A percentile compares a stretch with the other conserved stretches of the same genome.
These are phyloP conservation scores for Malus orientalis DNA, from an alignment of 306 rosid species.

Conservation along the genomic window DNA sequence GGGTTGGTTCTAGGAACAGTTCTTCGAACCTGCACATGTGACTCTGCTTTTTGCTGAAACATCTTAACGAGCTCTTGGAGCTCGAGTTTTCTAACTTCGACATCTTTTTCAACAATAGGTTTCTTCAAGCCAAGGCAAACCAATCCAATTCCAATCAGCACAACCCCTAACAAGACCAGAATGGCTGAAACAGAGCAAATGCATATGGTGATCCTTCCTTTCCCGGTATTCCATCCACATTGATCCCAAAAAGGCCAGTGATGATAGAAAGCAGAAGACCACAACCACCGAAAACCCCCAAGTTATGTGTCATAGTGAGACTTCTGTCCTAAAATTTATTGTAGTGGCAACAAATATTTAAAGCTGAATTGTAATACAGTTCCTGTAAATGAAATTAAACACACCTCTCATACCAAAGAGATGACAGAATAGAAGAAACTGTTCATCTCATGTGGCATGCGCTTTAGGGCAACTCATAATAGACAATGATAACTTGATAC, in stretches of 20 bases:
- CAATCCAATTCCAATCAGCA: conserved; percentile 40
- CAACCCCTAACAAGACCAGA: conserved; percentile 30
- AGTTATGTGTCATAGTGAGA: conserved; percentile 54
- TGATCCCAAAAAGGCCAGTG: conserved; percentile 65
- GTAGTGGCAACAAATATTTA: not conserved
- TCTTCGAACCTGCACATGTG: conserved; percentile 59
- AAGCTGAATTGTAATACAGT: not conserved
- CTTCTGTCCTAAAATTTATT: conserved; percentile 51
- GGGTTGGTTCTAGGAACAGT: conserved; percentile 35
- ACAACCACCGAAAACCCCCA: conserved; percentile 53
- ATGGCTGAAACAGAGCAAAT: conserved; percentile 51
- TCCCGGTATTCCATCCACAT: conserved; percentile 65
- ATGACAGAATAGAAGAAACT: too few species aligned
- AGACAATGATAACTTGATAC: too few species aligned
- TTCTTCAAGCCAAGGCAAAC: conserved; percentile 49
- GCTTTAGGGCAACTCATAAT: too few species aligned
- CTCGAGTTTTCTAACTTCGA: conserved; percentile 56
- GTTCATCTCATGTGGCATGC: too few species aligned
- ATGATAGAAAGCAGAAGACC: conserved; percentile 53
- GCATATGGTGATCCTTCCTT: conserved; percentile 36
- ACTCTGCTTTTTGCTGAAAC: conserved; percentile 58
- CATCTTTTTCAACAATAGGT: conserved; percentile 42
- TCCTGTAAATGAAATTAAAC: not conserved
- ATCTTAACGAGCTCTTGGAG: conserved; percentile 45
- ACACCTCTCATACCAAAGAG: too few species aligned